A percentile compares a stretch with the other conserved stretches of the same genome.
phyloP scores from a whole-genome alignment of 176 grass and related monocot species.

The Triticum monococcum region DNA sequence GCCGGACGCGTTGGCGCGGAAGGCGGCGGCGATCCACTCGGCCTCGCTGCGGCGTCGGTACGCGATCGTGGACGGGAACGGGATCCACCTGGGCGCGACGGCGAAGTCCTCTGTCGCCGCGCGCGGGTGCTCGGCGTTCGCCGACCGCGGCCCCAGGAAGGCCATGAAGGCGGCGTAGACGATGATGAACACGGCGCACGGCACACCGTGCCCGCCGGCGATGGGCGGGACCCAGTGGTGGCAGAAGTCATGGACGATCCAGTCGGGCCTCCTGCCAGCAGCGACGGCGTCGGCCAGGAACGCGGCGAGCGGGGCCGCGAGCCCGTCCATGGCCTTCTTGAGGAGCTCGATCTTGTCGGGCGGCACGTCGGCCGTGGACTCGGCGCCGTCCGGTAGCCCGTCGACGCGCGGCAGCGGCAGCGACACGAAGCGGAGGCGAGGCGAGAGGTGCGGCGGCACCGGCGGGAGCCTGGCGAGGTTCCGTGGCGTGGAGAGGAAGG shows the following conservation, averaged over 20 bases:
- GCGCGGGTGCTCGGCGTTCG: not conserved
- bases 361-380: too few relatives aligned
- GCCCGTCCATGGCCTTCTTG: too few relatives aligned
- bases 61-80: constrained; percentile 7
- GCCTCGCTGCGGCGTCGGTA: constrained; percentile 44
- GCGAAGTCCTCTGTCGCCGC: not conserved
- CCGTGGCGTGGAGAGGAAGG: constrained; percentile 54
- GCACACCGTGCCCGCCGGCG: not conserved
- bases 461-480: constrained; percentile 52
- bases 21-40: not conserved
- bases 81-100: too few relatives aligned
- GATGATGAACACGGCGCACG: constrained; percentile 13
- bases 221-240: too few relatives aligned
- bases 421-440: constrained; percentile 15
- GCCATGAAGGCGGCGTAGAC: not conserved
- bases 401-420: constrained; percentile 31
- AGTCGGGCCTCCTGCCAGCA: too few relatives aligned
- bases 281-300: too few relatives aligned
- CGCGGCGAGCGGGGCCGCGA: too few relatives aligned
- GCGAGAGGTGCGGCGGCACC: not conserved
- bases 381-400: too few relatives aligned
- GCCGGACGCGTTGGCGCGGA: constrained; percentile 9
- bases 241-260: too few relatives aligned
- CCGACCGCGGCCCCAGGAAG: constrained; percentile 32
- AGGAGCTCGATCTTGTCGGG: too few relatives aligned